Base-by-base conservation (phyloP, 495 filamentous ascomycete genomes). In the Aspergillus coremiiformis region DNA sequence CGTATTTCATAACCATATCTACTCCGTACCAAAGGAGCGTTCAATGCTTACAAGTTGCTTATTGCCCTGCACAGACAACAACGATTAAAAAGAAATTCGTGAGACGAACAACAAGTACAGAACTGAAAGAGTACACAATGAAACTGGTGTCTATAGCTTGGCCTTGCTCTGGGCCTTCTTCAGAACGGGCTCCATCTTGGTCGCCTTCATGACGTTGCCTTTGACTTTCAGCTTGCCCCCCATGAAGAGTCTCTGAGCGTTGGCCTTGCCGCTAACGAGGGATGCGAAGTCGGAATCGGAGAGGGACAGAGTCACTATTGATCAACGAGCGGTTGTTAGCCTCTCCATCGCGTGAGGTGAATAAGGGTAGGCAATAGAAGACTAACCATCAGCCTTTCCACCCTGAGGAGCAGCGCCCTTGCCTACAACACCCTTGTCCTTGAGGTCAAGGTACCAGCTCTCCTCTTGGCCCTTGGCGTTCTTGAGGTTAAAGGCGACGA, bases 141-240 rank as follows among this genome's bases (percentile, higher is more conserved):
- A 24, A 50, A 56, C 12, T 32, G 66, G 70, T 70, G 71, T 71
- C 61, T 70, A 68, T 71, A 95, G 76, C 77, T 95, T 96, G 59
- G 89, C 82, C 76, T 87, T 90, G 55, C 77, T 80, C 67, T 85
- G 84, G 52, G 90, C 87, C 77, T 90, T 94, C 79, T 90, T 90
- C 55, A 97, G 74, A 64, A 96, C 83, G 47, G 90, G 89, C 69
- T 96, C 89, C 71, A 93, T 84, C 83, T 94, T 96, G 39, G 93
- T 96, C 21, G 93, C 93, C 82, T 94, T 95, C 94, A 97, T 97
- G 44, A 98, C 84, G 70, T 97, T 89, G 44, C 93, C 93, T 81
- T 90, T 94, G 63, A 97, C 82, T 85, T 96, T 98, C 64, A 98
- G 78, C 78, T 95, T 95, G 63, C 93, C 93, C 7, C 79, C 79